These are phyloP conservation scores for Perilla frutescens DNA, from an alignment of 257 asterid species.

Conservation along the genomic window DNA sequence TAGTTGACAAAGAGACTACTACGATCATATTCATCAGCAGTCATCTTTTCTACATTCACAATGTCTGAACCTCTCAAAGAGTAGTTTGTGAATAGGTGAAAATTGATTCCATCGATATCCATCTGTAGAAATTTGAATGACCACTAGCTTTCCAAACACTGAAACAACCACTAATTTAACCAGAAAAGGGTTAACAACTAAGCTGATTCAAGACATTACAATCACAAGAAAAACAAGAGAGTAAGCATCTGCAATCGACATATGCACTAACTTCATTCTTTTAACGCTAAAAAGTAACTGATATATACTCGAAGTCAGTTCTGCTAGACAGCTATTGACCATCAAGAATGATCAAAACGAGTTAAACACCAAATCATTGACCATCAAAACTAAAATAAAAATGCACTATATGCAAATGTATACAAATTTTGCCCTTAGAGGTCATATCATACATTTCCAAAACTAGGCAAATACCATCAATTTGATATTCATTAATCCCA, in stretches of 20 bases:
- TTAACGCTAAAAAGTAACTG: background rate
- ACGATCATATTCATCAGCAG: conserved; percentile 33
- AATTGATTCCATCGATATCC: conserved; percentile 31
- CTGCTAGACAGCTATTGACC: background rate
- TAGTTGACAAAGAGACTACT: conserved; percentile 39
- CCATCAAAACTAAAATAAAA: background rate
- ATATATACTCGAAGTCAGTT: background rate
- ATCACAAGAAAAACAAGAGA: background rate
- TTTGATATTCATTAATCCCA: background rate
- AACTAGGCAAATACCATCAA: background rate
- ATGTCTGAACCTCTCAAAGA: conserved; percentile 17
- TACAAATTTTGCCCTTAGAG: background rate
- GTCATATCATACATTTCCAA: background rate
- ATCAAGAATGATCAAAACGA: conserved; percentile 4
- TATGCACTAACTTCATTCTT: background rate
- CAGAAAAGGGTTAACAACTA: conserved; percentile 8
- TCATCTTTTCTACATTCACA: conserved; percentile 18
- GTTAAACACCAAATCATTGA: background rate
- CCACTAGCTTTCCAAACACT: conserved; percentile 24
- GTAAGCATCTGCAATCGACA: background rate
- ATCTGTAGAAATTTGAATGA: conserved; percentile 15
- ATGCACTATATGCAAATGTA: background rate
- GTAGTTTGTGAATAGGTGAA: conserved; percentile 1
- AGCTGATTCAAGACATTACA: conserved; percentile 18
- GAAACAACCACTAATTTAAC: conserved; percentile 19